phyloP scores from a whole-genome alignment of 176 grass and related monocot genomes.

The Triticum timopheevii region DNA sequence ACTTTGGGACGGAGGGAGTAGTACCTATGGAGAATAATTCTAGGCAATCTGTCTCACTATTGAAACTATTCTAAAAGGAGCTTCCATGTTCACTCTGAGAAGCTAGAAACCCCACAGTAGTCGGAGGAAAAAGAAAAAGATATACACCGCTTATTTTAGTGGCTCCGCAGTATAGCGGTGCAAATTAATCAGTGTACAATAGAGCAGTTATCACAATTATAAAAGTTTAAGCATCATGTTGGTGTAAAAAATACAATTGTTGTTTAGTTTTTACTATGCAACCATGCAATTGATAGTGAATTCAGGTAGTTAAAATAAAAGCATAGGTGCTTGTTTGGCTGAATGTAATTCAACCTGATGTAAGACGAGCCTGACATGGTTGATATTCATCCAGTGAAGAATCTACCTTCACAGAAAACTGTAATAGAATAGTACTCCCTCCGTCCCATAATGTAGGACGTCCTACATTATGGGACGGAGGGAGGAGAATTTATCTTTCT shows the following conservation, averaged over 20 bases:
- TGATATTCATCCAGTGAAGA: constrained; percentile 8
- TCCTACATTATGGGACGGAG: too few relatives aligned
- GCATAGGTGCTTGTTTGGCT: background rate
- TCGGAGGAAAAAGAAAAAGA: background rate
- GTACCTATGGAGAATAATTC: background rate
- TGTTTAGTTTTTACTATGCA: background rate
- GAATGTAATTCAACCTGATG: background rate
- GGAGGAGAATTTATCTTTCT: background rate
- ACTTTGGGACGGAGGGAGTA: too few relatives aligned
- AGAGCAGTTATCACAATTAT: too few relatives aligned
- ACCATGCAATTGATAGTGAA: background rate
- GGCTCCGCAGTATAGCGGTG: background rate
- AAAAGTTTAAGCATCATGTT: background rate
- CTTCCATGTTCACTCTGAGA: background rate
- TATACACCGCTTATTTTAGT: background rate
- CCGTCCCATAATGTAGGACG: too few relatives aligned
- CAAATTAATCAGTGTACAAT: too few relatives aligned
- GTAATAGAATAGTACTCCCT: background rate
- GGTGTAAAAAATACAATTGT: background rate
- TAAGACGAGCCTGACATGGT: background rate
- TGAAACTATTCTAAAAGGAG: background rate
- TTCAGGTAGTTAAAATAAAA: background rate
- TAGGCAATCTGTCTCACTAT: background rate
- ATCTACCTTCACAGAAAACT: background rate
- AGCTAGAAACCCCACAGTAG: background rate